These are phyloP conservation scores for Aspergillus ustus DNA, from an alignment of 2,329 filamentous ascomycete species.

Conservation along the genomic window DNA sequence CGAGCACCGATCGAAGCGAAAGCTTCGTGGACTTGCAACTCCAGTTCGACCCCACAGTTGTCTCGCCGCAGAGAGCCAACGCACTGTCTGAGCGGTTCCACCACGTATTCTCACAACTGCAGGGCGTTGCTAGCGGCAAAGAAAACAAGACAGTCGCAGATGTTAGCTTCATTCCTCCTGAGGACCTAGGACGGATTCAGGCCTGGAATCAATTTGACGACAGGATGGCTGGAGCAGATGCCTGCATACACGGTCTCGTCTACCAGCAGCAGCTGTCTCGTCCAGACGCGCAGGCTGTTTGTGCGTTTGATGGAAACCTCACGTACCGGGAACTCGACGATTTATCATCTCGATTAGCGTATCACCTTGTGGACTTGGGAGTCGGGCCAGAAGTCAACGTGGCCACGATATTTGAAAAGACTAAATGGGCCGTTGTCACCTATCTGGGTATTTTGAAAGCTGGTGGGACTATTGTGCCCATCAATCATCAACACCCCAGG, in stretches of 20 bases:
- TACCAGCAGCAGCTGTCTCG: not conserved
- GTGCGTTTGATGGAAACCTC: slow-evolving; percentile 2
- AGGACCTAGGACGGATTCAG: slow-evolving; percentile 7
- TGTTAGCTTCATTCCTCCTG: not conserved
- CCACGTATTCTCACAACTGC: slow-evolving; percentile 6
- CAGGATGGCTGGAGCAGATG: not conserved
- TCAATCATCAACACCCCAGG: slow-evolving; percentile 12
- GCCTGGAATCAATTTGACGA: slow-evolving; percentile 1
- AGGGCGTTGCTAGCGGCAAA: not conserved
- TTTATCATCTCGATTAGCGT: not conserved
- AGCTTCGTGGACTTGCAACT: slow-evolving; percentile 5
- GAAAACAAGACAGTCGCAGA: not conserved
- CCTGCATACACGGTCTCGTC: slow-evolving; percentile 6
- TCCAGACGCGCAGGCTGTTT: slow-evolving; percentile 3
- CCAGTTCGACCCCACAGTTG: slow-evolving; percentile 5
- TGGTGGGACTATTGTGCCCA: slow-evolving; percentile 19
- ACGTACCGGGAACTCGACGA: slow-evolving; percentile 2
- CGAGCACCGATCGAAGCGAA: not conserved
- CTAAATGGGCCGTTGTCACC: slow-evolving; percentile 15
- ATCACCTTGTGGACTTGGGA: not conserved
- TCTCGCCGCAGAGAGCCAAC: not conserved
- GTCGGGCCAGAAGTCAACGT: slow-evolving; percentile 16
- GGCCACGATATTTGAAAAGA: slow-evolving; percentile 19
- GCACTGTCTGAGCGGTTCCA: not conserved
- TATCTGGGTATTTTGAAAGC: slow-evolving; percentile 19